Conservation (phyloP, 805 yeast genomes). For the Pichia cephalocereana region DNA sequence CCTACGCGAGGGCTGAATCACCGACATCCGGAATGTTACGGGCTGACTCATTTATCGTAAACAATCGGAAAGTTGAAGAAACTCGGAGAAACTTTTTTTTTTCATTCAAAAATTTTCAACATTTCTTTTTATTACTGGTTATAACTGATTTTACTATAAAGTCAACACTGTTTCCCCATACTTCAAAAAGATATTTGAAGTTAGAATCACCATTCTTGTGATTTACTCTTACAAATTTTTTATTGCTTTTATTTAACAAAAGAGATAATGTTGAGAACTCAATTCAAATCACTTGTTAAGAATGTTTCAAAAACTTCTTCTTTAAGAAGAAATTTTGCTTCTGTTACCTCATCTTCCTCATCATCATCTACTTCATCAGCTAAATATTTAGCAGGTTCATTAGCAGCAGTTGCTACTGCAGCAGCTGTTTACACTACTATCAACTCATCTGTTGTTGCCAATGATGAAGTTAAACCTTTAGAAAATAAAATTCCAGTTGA, state of each 20-base stretch:
- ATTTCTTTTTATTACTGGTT: too few species aligned
- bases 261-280: slow-evolving; percentile 6
- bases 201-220: background rate
- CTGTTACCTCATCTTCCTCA: background rate
- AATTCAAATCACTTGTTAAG: slow-evolving; percentile 1
- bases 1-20: background rate
- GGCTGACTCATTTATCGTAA: background rate
- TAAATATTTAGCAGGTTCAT: background rate
- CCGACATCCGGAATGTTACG: background rate
- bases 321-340: background rate
- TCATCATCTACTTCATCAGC: background rate
- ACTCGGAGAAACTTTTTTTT: background rate
- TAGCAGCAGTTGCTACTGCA: slow-evolving; percentile 5
- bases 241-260: background rate
- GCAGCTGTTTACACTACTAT: background rate
- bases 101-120: background rate
- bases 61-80: background rate
- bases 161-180: background rate
- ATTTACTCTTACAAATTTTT: too few species aligned
- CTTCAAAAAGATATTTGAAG: background rate
- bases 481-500: slow-evolving; percentile 20
- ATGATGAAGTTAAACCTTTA: slow-evolving; percentile 1
- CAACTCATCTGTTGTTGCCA: slow-evolving; percentile 1
- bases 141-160: background rate
- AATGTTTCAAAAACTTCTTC: background rate